phyloP scores from a whole-genome alignment of 2,329 filamentous ascomycete species.

The Clonostachys rhizophaga region DNA sequence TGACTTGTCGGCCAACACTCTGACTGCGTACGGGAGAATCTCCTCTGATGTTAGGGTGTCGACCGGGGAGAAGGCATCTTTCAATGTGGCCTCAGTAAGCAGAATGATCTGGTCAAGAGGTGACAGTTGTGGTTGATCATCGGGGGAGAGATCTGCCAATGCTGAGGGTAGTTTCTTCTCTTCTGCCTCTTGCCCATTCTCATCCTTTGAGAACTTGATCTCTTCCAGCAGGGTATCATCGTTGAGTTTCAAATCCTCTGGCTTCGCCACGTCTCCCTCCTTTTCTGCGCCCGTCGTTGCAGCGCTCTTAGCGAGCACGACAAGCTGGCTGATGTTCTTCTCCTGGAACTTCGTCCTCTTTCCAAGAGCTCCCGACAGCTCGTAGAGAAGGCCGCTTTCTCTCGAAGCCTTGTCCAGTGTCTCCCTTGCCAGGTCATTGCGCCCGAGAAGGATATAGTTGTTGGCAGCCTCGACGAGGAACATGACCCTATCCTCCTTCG shows the following conservation, averaged over 20 bases:
- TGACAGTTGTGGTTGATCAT: constrained; percentile 75
- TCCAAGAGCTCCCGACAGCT: constrained; percentile 79
- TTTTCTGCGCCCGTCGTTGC: constrained; percentile 15
- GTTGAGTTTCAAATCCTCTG: constrained; percentile 73
- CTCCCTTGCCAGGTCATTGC: constrained; percentile 69
- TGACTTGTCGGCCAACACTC: constrained; percentile 81
- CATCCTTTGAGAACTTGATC: constrained; percentile 68
- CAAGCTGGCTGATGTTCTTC: constrained; percentile 78
- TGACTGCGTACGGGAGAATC: constrained; percentile 82
- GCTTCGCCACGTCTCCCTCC: constrained; percentile 28
- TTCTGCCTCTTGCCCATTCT: constrained; percentile 28
- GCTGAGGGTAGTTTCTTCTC: constrained; percentile 47
- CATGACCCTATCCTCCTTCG: constrained; percentile 50
- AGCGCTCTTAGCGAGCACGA: constrained; percentile 80
- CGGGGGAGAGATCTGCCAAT: constrained; percentile 64
- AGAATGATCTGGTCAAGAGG: constrained; percentile 88
- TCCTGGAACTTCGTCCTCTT: constrained; percentile 80
- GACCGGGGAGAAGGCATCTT: constrained; percentile 77
- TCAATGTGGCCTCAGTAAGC: constrained; percentile 81
- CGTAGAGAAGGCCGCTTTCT: constrained; percentile 71
- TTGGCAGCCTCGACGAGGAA: constrained; percentile 81
- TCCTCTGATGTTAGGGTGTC: constrained; percentile 91
- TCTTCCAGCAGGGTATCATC: constrained; percentile 90
- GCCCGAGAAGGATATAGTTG: constrained; percentile 78
- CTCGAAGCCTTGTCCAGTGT: constrained; percentile 65